Conservation (phyloP, 2,329 filamentous ascomycete species). For the Capronia americana region DNA sequence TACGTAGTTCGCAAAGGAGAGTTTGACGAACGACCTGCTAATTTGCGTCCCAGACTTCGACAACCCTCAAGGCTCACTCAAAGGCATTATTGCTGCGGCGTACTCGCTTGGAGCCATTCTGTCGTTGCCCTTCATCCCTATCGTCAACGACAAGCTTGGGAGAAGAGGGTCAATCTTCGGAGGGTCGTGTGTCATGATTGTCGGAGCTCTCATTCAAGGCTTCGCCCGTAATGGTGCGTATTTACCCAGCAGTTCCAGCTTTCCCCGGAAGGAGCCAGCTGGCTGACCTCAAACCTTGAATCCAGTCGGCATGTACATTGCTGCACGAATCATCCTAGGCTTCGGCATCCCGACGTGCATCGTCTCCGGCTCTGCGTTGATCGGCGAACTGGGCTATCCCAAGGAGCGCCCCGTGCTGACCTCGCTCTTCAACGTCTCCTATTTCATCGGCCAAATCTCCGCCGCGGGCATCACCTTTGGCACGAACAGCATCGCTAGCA, state of each 20-base stretch:
- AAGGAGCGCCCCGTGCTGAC: slow-evolving; percentile 67
- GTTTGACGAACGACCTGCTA: not conserved
- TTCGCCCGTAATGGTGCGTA: slow-evolving; percentile 55
- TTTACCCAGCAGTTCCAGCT: not conserved
- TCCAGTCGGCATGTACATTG: slow-evolving; percentile 64
- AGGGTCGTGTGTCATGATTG: slow-evolving; percentile 61
- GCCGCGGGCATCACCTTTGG: slow-evolving; percentile 52
- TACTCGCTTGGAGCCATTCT: slow-evolving; percentile 67
- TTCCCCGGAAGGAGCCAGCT: not conserved
- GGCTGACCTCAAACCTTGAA: not conserved
- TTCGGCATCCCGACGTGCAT: slow-evolving; percentile 67
- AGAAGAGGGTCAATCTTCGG: slow-evolving; percentile 64
- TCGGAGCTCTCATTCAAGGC: slow-evolving; percentile 64
- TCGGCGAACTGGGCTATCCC: slow-evolving; percentile 66
- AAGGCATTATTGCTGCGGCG: slow-evolving; percentile 64
- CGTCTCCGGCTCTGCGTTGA: slow-evolving; percentile 63
- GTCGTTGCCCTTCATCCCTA: slow-evolving; percentile 63
- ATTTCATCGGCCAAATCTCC: slow-evolving; percentile 57
- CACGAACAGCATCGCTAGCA: slow-evolving; percentile 46
- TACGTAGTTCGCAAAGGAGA: slow-evolving; percentile 29
- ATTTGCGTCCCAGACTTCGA: slow-evolving; percentile 49
- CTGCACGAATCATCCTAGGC: slow-evolving; percentile 66
- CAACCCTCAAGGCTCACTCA: slow-evolving; percentile 51
- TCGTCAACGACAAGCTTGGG: slow-evolving; percentile 62
- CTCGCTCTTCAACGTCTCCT: slow-evolving; percentile 66